These are phyloP conservation scores for Psilocybe cyanescens DNA, from an alignment of 768 basidiomycete species.

Conservation along the genomic window DNA sequence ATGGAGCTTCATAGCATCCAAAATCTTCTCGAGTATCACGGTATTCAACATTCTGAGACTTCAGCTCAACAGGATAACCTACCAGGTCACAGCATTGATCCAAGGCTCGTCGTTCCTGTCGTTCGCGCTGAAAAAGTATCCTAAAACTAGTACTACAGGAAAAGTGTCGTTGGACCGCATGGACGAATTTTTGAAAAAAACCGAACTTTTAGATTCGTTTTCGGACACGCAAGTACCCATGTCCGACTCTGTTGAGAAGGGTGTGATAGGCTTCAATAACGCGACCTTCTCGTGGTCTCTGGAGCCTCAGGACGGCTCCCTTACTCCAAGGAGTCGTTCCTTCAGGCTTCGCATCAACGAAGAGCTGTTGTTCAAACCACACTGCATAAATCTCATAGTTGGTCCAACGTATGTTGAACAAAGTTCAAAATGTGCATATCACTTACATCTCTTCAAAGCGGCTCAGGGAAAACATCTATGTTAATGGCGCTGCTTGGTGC, in stretches of 20 bases:
- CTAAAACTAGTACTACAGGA: constrained; percentile 26
- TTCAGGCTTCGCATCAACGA: constrained; percentile 57
- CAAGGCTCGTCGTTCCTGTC: constrained; percentile 4
- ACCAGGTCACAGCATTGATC: constrained; percentile 13
- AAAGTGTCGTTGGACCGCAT: constrained; percentile 70
- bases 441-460: constrained; percentile 15
- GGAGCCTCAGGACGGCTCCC: constrained; percentile 34
- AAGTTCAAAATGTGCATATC: background rate
- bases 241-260: background rate
- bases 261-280: constrained; percentile 46
- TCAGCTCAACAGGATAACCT: constrained; percentile 11
- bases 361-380: constrained; percentile 56
- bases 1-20: constrained; percentile 41
- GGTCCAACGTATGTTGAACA: constrained; percentile 47
- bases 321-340: constrained; percentile 47
- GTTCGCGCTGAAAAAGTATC: too few species aligned
- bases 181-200: constrained; percentile 43
- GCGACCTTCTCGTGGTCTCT: constrained; percentile 29
- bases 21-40: constrained; percentile 56
- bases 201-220: constrained; percentile 49
- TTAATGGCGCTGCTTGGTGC: constrained; percentile 58
- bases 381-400: constrained; percentile 58
- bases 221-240: too few species aligned
- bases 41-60: constrained; percentile 56
- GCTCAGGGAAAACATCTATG: constrained; percentile 61